Evolutionary conservation across 768 basidiomycete genomes (phyloP), one percentile per base, ranked within the genome.

Genomic region (Hygrophoropsis aurantiaca): DNA sequence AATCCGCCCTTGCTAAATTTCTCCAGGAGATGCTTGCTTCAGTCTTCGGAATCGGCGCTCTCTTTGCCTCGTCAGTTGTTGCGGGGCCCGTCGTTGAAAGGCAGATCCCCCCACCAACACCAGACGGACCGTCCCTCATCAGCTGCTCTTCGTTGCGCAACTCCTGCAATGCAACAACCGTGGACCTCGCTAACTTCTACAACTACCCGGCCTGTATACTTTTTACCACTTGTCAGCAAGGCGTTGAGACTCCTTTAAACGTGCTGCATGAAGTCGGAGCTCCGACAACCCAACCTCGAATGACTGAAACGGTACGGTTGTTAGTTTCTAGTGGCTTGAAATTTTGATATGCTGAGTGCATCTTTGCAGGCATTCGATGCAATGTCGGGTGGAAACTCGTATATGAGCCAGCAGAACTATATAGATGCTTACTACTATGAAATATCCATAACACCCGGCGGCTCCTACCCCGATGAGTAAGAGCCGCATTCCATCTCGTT

Each of bases 91-190:
- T 30, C 27, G 27, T 30, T 6, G 27, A 30, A 30, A 30, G 54
- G 20, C 42, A 58, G 13, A 38, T 52, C 13, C 39, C 49, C 39
- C 50, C 38, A 11, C 33, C 5, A n/a, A n/a, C 27, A 13, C 27
- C 27, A 7, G 36, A 38, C n/a, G 36, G 8, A 16, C 16, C 36
- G 8, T 7, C n/a, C 36, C 7, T 21, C 7, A n/a, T 9, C 9
- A 42, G 40, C 24, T 42, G 40, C 24, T 7, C 5, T 9, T 42
- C 40, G 5, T 20, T 42, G n/a, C 6, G 16, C 6, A 26, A 21
- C 16, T 19, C 40, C 7, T 42, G 40, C 19, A n/a, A n/a, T n/a
- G n/a, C n/a, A n/a, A n/a, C n/a, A n/a, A 9, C n/a, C 9, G 8
- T 7, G 8, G 40, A 42, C 6, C n/a, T 23, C 8, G 10, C 40